Conservation (phyloP, 1,284 basidiomycete species). For the Microbotryum scabiosae region DNA sequence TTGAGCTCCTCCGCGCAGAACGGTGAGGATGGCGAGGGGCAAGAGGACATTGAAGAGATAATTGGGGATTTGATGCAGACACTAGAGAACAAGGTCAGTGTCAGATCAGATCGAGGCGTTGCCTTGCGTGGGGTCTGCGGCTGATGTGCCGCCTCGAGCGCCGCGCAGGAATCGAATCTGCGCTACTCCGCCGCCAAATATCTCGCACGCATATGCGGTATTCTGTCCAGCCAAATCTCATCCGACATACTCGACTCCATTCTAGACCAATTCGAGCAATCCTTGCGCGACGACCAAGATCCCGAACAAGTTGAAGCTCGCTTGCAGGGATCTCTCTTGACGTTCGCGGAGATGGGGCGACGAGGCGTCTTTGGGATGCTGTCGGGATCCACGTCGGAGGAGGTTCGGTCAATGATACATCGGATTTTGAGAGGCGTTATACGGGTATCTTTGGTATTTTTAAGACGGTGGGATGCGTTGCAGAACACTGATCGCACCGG, state of each 20-base stretch:
- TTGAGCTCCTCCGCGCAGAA: neutral
- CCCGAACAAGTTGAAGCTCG: constrained; percentile 59
- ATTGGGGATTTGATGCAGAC: constrained; percentile 66
- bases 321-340: constrained; percentile 95
- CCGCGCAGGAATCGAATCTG: constrained; percentile 75
- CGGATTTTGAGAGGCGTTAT: constrained; percentile 14
- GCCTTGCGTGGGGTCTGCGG: neutral
- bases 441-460: neutral
- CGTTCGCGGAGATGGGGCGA: constrained; percentile 83
- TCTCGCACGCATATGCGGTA: constrained; percentile 71
- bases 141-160: neutral
- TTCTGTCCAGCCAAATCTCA: constrained; percentile 65
- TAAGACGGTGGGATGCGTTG: neutral
- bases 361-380: constrained; percentile 64
- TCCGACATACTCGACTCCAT: constrained; percentile 74
- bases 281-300: constrained; percentile 50
- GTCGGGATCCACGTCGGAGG: constrained; percentile 19
- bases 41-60: constrained; percentile 67
- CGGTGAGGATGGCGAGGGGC: constrained; percentile 55
- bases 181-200: constrained; percentile 94
- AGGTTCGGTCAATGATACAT: constrained; percentile 32
- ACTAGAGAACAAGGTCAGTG: constrained; percentile 69
- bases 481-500: neutral
- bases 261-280: constrained; percentile 53
- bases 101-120: neutral